These are phyloP conservation scores for Aspergillus intermedius DNA, from an alignment of 2,329 filamentous ascomycete species.

Conservation along the genomic window DNA sequence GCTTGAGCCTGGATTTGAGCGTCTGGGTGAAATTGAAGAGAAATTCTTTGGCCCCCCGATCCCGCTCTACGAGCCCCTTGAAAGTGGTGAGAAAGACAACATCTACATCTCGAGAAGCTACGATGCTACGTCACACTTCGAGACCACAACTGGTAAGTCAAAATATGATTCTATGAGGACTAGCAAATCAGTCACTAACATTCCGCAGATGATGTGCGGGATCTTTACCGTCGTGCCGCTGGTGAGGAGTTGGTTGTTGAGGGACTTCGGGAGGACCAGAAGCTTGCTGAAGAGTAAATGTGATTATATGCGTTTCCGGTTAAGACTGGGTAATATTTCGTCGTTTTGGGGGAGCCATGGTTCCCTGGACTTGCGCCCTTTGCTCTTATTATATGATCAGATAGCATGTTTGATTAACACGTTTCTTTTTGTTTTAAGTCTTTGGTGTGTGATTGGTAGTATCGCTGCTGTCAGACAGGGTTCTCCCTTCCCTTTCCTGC, in stretches of 20 bases:
- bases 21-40: conserved; percentile 89
- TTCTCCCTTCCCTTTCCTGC: too few species aligned
- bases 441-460: too few species aligned
- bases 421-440: neutral
- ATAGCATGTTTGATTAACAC: neutral
- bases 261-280: conserved; percentile 67
- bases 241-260: conserved; percentile 84
- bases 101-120: conserved; percentile 99
- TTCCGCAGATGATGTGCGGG: conserved; percentile 75
- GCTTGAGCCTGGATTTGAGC: conserved; percentile 83
- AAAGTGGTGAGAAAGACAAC: conserved; percentile 76
- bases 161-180: neutral
- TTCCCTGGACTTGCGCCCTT: neutral
- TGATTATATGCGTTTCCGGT: conserved; percentile 1
- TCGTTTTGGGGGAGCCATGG: conserved; percentile 12
- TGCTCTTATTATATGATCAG: neutral
- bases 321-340: conserved; percentile 20
- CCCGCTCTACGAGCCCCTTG: conserved; percentile 85
- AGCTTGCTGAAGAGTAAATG: conserved; percentile 33
- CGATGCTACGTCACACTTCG: conserved; percentile 95
- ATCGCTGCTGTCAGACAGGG: too few species aligned
- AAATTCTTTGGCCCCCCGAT: conserved; percentile 93
- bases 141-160: conserved; percentile 64
- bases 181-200: conserved; percentile 19
- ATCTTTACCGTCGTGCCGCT: conserved; percentile 79